Evolutionary conservation across 1,284 basidiomycete genomes (phyloP), one percentile per base, ranked within the genome.

Genomic region (Trichosporon ovoides): DNA sequence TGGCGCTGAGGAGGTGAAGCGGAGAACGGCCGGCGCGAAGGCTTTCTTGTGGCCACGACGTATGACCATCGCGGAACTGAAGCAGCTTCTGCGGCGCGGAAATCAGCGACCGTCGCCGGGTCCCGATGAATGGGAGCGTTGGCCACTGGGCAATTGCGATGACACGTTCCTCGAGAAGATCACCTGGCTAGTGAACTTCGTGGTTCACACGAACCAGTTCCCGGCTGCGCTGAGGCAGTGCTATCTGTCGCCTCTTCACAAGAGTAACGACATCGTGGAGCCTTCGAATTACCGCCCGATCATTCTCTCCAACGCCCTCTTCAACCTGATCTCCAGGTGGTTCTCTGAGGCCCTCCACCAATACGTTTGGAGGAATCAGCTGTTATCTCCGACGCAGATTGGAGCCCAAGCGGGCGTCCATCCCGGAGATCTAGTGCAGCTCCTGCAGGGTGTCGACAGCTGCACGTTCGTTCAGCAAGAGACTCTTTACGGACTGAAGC

Each of bases 351-450:
- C 43, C 14, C 62, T 77, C 0, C 63, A 64, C 1, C 56, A 66
- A 4, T 75, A 76, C 53, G 19, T 59, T 0, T 52, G 71, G 6
- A 11, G 56, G 1, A 49, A 52, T 0, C 20, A 58, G 1, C 64
- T 78, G 12, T 58, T 77, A 0, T 72, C 72, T 0, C 53, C 66
- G 2, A 68, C 67, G 0, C 76, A 78, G 58, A 65, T 77, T 9
- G 73, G 74, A 0, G 69, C 68, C 0, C 77, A 79, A 56, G 70
- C 63, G 34, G 74, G 71, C 1, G 69, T 75, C 0, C 78, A 77
- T 38, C 59, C 53, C 0, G 56, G 71, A 0, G 74, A 79, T 50
- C 58, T 78, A 0, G 68, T 71, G 7, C 59, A 54, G 13, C 74
- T 73, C 40, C 57, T 77, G 0, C 37, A 68, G 0, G 40, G 64